Base-by-base conservation (phyloP, 140 eudicot species). In the Cichorium intybus region DNA sequence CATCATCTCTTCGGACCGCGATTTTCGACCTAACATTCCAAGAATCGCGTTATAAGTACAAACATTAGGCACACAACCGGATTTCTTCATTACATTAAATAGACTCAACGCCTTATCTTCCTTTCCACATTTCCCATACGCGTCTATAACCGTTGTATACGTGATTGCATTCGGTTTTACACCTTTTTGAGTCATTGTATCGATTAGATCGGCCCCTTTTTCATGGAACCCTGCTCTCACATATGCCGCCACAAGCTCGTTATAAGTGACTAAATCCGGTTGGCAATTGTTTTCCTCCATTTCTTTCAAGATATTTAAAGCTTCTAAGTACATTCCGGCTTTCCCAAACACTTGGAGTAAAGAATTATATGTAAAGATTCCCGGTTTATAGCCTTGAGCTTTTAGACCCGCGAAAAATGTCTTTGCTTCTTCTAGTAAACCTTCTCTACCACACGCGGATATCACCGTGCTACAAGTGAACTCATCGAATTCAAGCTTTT, bases 401-500 rank as follows among this genome's bases (percentile, higher is more conserved):
- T 86, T 88, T 7, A 93, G 60, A 34, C 76, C 80, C 21, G 80
- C 79, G 34, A 93, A 88, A 79, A 93, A 93, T 1, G 33, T 49
- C 74, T 80, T 88, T 20, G 99, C 99, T 74, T 93, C 99, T 48
- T 88, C 86, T 67, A 93, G 64, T 77, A 88, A 47, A n/a, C 99
- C 99, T 74, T 93, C 95, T 55, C 99, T 84, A 60, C 94, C 99
- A 80, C 95, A 93, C 6, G 99, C 99, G 4, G 99, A 80, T 66
- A 93, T 83, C 52, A 93, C 97, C 7, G 99, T 93, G 68, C 99
- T 93, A 56, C 95, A 88, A 22, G 99, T 93, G 56, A 93, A 93
- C 55, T 93, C 99, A 61, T 93, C 99, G 57, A 79, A 93, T 22
- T 87, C 80, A 65, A 88, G 91, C 73, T 90, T 88, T 56, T 71